Evolutionary conservation across 2,329 filamentous ascomycete genomes (phyloP).

Genomic region (Aspergillus persii): DNA sequence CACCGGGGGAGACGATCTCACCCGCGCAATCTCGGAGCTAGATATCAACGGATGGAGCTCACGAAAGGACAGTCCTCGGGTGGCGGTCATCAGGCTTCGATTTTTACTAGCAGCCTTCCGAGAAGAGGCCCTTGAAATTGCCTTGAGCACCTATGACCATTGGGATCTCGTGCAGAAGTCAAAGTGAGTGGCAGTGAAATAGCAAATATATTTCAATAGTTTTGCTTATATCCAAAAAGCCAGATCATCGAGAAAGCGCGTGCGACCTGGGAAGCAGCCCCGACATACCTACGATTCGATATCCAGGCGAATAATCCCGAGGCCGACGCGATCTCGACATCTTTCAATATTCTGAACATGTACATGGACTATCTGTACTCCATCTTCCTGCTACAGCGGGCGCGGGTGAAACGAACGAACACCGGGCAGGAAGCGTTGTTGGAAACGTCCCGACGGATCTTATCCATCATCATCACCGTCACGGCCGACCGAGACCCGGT

Average conservation of each 20-base stretch:
- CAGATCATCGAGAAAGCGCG: constrained; percentile 27
- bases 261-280: constrained; percentile 24
- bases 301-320: constrained; percentile 4
- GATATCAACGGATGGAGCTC: constrained; percentile 30
- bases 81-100: constrained; percentile 24
- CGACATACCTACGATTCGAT: constrained; percentile 28
- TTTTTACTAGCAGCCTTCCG: constrained; percentile 27
- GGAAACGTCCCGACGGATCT: constrained; percentile 30
- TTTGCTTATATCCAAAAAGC: constrained; percentile 10
- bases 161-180: constrained; percentile 25
- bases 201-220: background rate
- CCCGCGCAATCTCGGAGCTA: constrained; percentile 25
- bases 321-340: constrained; percentile 14
- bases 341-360: constrained; percentile 24
- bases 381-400: constrained; percentile 33
- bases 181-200: constrained; percentile 17
- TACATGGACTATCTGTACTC: constrained; percentile 38
- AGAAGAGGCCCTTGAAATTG: constrained; percentile 33
- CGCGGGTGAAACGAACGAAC: constrained; percentile 32
- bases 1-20: constrained; percentile 24
- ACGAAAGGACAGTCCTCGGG: constrained; percentile 15
- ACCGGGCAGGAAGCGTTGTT: constrained; percentile 32
- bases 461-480: constrained; percentile 30
- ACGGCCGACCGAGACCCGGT: constrained; percentile 26
- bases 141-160: constrained; percentile 25